These are phyloP conservation scores for Aspergillaceae sp. DNA, from an alignment of 2,329 filamentous ascomycete genomes.

Conservation along the genomic window DNA sequence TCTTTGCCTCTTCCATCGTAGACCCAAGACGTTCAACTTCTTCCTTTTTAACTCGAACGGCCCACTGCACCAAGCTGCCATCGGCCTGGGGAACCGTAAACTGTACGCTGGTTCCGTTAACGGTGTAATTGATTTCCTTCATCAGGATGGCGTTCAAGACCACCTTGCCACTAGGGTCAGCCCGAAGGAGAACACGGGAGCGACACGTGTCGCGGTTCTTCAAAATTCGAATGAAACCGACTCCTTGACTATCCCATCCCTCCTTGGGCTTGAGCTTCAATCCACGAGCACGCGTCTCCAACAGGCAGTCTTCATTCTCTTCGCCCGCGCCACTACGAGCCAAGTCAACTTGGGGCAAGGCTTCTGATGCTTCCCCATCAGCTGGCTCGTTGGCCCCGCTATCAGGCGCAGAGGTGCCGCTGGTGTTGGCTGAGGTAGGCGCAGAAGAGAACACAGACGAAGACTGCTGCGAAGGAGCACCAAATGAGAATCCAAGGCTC, in stretches of 20 bases:
- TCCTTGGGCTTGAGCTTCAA: slow-evolving; percentile 48
- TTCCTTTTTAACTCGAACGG: slow-evolving; percentile 55
- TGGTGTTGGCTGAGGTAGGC: slow-evolving; percentile 30
- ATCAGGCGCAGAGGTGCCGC: slow-evolving; percentile 40
- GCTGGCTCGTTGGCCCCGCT: slow-evolving; percentile 31
- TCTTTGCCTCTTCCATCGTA: slow-evolving; percentile 15
- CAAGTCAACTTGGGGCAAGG: slow-evolving; percentile 62
- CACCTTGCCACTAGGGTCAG: slow-evolving; percentile 66
- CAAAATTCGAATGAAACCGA: slow-evolving; percentile 63
- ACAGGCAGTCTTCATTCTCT: slow-evolving; percentile 61
- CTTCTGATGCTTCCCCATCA: slow-evolving; percentile 48
- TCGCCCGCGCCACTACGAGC: slow-evolving; percentile 59
- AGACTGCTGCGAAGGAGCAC: slow-evolving; percentile 18
- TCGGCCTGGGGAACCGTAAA: slow-evolving; percentile 46
- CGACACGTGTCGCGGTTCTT: slow-evolving; percentile 62
- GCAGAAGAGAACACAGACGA: slow-evolving; percentile 20
- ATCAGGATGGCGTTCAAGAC: slow-evolving; percentile 63
- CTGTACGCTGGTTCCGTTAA: slow-evolving; percentile 39
- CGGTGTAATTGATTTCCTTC: slow-evolving; percentile 54
- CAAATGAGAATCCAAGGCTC: slow-evolving; percentile 33
- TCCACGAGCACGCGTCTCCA: slow-evolving; percentile 64
- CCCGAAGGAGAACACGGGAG: slow-evolving; percentile 61
- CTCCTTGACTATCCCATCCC: slow-evolving; percentile 61
- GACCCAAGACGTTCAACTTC: slow-evolving; percentile 8
- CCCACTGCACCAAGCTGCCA: slow-evolving; percentile 59